Base-by-base conservation (phyloP, 441 rosid genomes). In the Mallotus repandus region DNA sequence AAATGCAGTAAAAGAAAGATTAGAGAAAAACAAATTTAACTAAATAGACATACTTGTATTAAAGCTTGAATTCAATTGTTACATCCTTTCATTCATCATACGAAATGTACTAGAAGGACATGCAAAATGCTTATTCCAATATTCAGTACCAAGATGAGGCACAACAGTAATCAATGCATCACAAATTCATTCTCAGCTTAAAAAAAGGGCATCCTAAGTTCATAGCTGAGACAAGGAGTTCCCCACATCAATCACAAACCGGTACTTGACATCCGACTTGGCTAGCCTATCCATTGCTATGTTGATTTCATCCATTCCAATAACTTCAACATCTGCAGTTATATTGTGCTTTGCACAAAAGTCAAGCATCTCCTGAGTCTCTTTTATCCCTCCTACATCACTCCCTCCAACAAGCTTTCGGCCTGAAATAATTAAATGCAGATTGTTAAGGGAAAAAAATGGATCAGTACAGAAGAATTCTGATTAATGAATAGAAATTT, bases 281-380 rank as follows among this genome's bases (percentile, higher is more conserved):
- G 89, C 91, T 50, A 93, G 90, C 61, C 96, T 86, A 4, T 86
- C 94, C 87, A 91, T 85, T 0, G 97, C 96, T 0, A 78, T 50
- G 77, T 89, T 93, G 79, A 91, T 82, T 16, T 91, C 78, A 55
- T 83, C 88, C 77, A 91, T 89, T 75, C 66, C 74, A 12, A 91
- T 86, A 66, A 91, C 82, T 80, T 93, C 98, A n/a, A 93, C 85
- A 73, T 93, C 97, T 6, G 97, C 80, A 52, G 81, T 57, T 41
- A 91, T 86, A 10, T 79, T 85, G 79, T 89, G 94, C 86, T 89
- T 78, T 21, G 91, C 97, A 52, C 97, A 91, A 46, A 93, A 89
- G 64, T 93, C 91, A 55, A 91, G 83, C 96, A 93, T 91, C 87
- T 93, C 97, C 70, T 89, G 94, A 0, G 94, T 91, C 84, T 93